These are phyloP conservation scores for Pythium apleroticum DNA, from an alignment of 352 stramenopile genomes.

Conservation along the genomic window DNA sequence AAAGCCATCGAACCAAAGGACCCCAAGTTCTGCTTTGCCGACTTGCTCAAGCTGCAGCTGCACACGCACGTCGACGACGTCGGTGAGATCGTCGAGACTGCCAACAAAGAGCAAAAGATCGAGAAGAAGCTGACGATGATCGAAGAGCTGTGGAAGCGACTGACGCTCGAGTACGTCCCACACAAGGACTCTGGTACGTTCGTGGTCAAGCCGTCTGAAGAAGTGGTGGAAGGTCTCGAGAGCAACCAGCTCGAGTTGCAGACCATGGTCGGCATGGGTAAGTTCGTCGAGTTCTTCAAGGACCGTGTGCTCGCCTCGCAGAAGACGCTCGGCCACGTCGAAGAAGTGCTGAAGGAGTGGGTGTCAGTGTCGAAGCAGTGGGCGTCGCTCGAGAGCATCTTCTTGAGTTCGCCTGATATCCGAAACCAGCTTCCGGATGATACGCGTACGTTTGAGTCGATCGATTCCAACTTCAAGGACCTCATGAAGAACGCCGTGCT, in stretches of 20 bases:
- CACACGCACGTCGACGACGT: constrained; percentile 86
- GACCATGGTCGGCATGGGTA: constrained; percentile 90
- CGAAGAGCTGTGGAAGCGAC: constrained; percentile 78
- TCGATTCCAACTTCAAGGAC: constrained; percentile 90
- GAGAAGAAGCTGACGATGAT: constrained; percentile 91
- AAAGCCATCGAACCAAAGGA: constrained; percentile 86
- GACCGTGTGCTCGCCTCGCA: constrained; percentile 77
- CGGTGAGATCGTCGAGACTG: constrained; percentile 85
- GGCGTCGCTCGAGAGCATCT: constrained; percentile 88
- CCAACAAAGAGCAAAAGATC: constrained; percentile 90
- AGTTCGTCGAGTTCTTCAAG: constrained; percentile 91
- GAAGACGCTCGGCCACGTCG: constrained; percentile 80
- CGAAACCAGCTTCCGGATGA: constrained; percentile 86
- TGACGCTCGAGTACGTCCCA: constrained; percentile 85
- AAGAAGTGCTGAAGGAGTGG: constrained; percentile 89
- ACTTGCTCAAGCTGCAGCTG: constrained; percentile 82
- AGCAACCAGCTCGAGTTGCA: constrained; percentile 88
- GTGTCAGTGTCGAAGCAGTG: constrained; percentile 87
- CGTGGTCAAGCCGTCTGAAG: constrained; percentile 82
- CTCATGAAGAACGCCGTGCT: constrained; percentile 89
- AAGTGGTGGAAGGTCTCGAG: constrained; percentile 84
- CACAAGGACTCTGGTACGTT: constrained; percentile 88
- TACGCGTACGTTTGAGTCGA: constrained; percentile 85
- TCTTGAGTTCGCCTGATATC: constrained; percentile 87
- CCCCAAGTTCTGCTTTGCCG: constrained; percentile 79